Evolutionary conservation across 169 alveolate species (phyloP).

Genomic region (Plasmodium yoelii): DNA sequence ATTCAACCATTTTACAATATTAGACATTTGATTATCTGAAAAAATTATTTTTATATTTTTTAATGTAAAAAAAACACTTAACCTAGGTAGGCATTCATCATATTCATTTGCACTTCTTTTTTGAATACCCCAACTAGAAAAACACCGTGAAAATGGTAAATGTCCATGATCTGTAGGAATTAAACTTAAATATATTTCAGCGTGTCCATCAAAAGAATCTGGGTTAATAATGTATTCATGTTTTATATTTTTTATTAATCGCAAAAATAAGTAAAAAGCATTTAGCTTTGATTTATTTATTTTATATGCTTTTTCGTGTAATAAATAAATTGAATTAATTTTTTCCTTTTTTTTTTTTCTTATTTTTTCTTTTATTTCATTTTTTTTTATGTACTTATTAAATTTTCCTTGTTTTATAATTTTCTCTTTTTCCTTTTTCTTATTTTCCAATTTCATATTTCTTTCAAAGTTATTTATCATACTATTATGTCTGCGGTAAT

Average conservation of each 20-base stretch:
- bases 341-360: slow-evolving; percentile 63
- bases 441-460: slow-evolving; percentile 8
- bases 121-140: slow-evolving; percentile 75
- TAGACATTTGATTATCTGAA: slow-evolving; percentile 68
- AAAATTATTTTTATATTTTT: slow-evolving; percentile 69
- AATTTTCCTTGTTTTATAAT: slow-evolving; percentile 21
- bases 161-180: slow-evolving; percentile 77
- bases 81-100: slow-evolving; percentile 72
- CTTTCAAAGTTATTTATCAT: slow-evolving; percentile 7
- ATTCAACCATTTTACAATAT: slow-evolving; percentile 68
- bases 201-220: slow-evolving; percentile 66
- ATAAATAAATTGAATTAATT: slow-evolving; percentile 66
- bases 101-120: slow-evolving; percentile 70
- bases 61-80: slow-evolving; percentile 68
- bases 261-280: slow-evolving; percentile 52
- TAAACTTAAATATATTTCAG: slow-evolving; percentile 72
- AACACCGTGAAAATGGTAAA: slow-evolving; percentile 74
- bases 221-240: slow-evolving; percentile 75
- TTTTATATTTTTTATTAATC: slow-evolving; percentile 64
- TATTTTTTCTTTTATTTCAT: slow-evolving; percentile 73
- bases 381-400: slow-evolving; percentile 30
- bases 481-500: neutral
- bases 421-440: slow-evolving; percentile 19
- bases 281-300: slow-evolving; percentile 48
- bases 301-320: slow-evolving; percentile 75